Percentiles rank a stretch among this genome's conserved stretches.
phyloP scores from a whole-genome alignment of 2,329 filamentous ascomycete species.

The Calonectria fujianensis region DNA sequence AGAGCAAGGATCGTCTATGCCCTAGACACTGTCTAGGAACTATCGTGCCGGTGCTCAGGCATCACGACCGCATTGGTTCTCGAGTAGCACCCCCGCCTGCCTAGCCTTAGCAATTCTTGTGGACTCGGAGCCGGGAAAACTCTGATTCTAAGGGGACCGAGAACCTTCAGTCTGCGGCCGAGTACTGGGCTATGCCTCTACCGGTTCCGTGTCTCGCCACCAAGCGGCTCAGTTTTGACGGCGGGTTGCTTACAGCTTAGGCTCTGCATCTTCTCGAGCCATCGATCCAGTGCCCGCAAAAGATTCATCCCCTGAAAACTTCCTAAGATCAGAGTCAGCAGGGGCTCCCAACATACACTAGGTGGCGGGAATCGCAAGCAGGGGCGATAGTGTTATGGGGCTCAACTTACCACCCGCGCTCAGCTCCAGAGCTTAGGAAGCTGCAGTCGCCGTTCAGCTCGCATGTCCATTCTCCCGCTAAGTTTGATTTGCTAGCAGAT shows the following conservation, averaged over 20 bases:
- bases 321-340: constrained; percentile 56
- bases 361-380: constrained; percentile 43
- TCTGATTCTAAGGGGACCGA: background rate
- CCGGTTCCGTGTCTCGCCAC: constrained; percentile 27
- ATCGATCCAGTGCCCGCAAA: constrained; percentile 66
- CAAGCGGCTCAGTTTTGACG: constrained; percentile 30
- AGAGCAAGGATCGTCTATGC: constrained; percentile 39
- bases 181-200: constrained; percentile 15
- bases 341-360: constrained; percentile 32
- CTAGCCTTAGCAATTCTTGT: constrained; percentile 10
- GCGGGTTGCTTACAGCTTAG: constrained; percentile 56
- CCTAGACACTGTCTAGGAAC: constrained; percentile 42
- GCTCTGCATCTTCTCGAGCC: constrained; percentile 54
- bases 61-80: constrained; percentile 33
- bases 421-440: constrained; percentile 86
- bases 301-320: constrained; percentile 75
- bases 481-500: constrained; percentile 35
- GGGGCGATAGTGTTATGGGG: constrained; percentile 25
- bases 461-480: constrained; percentile 86
- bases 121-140: constrained; percentile 7
- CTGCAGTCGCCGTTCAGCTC: constrained; percentile 88
- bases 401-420: constrained; percentile 86
- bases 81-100: background rate
- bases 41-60: constrained; percentile 39
- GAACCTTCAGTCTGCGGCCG: constrained; percentile 28